A percentile compares a stretch with the other conserved stretches of the same genome.
Evolutionary conservation across 1,284 basidiomycete genomes (phyloP).

Genomic region (Gymnopus androsaceus): DNA sequence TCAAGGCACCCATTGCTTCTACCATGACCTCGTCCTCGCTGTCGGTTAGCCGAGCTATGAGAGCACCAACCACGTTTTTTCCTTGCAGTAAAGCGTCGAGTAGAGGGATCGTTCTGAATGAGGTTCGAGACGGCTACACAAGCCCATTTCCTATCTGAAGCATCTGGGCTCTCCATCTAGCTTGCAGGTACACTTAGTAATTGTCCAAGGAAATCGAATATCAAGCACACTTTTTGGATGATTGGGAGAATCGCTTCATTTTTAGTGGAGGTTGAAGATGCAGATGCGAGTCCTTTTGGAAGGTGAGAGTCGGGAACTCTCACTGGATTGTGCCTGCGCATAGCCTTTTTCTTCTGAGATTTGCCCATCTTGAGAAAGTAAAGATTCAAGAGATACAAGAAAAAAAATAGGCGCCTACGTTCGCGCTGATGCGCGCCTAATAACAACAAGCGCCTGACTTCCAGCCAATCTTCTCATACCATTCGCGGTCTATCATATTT

Average conservation of each 20-base stretch:
- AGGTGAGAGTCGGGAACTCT: constrained; percentile 89
- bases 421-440: not conserved
- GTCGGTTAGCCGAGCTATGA: constrained; percentile 85
- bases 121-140: constrained; percentile 90
- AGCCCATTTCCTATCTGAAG: constrained; percentile 85
- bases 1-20: constrained; percentile 82
- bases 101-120: constrained; percentile 85
- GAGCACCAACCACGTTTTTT: constrained; percentile 84
- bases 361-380: constrained; percentile 71
- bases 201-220: constrained; percentile 11
- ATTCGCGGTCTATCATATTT: too few species aligned
- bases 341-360: constrained; percentile 78
- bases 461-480: too few species aligned
- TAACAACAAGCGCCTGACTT: too few species aligned
- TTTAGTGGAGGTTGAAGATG: constrained; percentile 71
- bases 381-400: not conserved
- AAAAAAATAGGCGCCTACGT: not conserved
- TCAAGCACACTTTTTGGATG: constrained; percentile 73
- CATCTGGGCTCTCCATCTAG: constrained; percentile 76
- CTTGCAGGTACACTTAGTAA: constrained; percentile 10
- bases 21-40: constrained; percentile 84
- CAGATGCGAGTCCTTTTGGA: constrained; percentile 73
- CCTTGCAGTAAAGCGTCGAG: constrained; percentile 85
- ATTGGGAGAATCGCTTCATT: constrained; percentile 81
- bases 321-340: constrained; percentile 87